Percentiles rank a stretch among this genome's conserved stretches.
phyloP scores from a whole-genome alignment of 1,139 yeast genomes.

The Zygotorulaspora mrakii region DNA sequence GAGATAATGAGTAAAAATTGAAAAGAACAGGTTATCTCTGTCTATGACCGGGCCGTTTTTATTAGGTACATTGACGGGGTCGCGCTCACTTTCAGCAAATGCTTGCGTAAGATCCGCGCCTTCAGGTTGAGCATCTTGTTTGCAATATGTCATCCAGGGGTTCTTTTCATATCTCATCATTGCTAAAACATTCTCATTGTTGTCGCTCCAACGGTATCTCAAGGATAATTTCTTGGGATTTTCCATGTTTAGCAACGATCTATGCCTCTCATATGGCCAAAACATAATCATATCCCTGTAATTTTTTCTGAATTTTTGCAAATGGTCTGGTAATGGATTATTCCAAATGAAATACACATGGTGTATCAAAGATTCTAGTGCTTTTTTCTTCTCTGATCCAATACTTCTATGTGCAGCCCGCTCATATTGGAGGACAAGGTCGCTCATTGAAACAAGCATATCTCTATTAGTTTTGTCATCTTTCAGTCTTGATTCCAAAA shows the following conservation, averaged over 20 bases:
- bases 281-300: conserved; percentile 17
- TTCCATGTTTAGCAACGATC: conserved; percentile 16
- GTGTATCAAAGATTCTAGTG: conserved; percentile 18
- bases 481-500: not conserved
- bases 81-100: not conserved
- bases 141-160: conserved; percentile 13
- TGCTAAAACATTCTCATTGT: conserved; percentile 11
- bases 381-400: conserved; percentile 7
- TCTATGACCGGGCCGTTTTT: conserved; percentile 6
- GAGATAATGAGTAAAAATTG: conserved; percentile 20
- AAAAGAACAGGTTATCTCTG: conserved; percentile 14
- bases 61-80: not conserved
- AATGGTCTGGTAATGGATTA: conserved; percentile 17
- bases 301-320: conserved; percentile 14
- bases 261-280: conserved; percentile 27
- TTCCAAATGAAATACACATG: conserved; percentile 19
- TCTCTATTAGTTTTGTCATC: not conserved
- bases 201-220: conserved; percentile 18
- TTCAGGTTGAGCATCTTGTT: not conserved
- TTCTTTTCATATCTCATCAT: conserved; percentile 15
- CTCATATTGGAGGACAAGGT: conserved; percentile 6
- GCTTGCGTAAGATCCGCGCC: conserved; percentile 1
- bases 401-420: conserved; percentile 1
- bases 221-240: conserved; percentile 16
- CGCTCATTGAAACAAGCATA: conserved; percentile 6